Evolutionary conservation across 2,329 filamentous ascomycete species (phyloP).

Genomic region (Akanthomyces muscarius): DNA sequence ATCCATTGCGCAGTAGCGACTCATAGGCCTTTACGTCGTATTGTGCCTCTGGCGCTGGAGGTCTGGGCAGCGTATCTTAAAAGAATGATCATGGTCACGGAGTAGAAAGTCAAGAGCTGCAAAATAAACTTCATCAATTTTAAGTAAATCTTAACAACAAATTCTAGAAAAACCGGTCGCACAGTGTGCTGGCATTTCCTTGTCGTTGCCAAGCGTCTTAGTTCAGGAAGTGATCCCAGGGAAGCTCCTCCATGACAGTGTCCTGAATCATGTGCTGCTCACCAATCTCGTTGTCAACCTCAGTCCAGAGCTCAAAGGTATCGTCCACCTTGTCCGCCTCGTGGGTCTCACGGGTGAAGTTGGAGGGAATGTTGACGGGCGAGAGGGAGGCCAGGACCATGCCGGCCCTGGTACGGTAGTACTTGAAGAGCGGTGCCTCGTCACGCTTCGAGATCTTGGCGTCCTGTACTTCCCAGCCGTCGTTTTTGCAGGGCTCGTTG

Average conservation of each 20-base stretch:
- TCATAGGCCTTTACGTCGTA: too few relatives aligned
- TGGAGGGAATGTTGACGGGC: slow-evolving; percentile 13
- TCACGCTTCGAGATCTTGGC: slow-evolving; percentile 15
- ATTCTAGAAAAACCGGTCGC: too few relatives aligned
- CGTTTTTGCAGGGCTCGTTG: slow-evolving; percentile 22
- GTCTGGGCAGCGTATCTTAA: too few relatives aligned
- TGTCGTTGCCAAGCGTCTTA: background rate
- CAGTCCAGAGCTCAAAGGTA: slow-evolving; percentile 17
- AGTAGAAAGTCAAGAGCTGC: too few relatives aligned
- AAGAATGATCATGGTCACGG: too few relatives aligned
- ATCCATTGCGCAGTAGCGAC: too few relatives aligned
- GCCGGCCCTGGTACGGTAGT: slow-evolving; percentile 20
- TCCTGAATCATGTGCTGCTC: slow-evolving; percentile 20
- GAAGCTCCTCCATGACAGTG: slow-evolving; percentile 19
- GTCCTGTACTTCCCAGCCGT: slow-evolving; percentile 22
- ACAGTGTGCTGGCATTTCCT: too few relatives aligned
- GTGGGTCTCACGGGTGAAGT: slow-evolving; percentile 19
- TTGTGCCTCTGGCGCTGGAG: too few relatives aligned
- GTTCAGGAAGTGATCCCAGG: slow-evolving; percentile 1
- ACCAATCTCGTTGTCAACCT: background rate
- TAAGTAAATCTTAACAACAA: too few relatives aligned
- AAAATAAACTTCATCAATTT: too few relatives aligned
- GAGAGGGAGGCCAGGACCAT: slow-evolving; percentile 20
- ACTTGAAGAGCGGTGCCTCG: slow-evolving; percentile 19
- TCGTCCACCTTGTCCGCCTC: slow-evolving; percentile 15